Percentiles rank a stretch among this genome's conserved stretches.
Evolutionary conservation across 176 grass and related monocot genomes (phyloP).

Genomic region (Calamus simplicifolius): DNA sequence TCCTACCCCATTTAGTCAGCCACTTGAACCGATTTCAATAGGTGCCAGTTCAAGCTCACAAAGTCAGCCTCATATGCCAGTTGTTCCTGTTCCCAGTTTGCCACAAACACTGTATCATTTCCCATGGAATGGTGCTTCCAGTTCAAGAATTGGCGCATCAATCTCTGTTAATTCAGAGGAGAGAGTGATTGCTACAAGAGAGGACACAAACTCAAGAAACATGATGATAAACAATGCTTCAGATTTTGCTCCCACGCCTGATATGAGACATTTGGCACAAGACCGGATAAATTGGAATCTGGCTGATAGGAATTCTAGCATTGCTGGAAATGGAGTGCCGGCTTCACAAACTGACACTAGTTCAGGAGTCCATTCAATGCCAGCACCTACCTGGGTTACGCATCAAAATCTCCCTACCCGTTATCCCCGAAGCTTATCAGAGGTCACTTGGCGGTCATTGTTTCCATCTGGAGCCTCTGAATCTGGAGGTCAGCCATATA

Average conservation of each 20-base stretch:
- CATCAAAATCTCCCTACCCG: conserved; percentile 34
- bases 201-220: conserved; percentile 29
- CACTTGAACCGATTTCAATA: conserved; percentile 9
- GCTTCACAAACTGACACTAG: conserved; percentile 28
- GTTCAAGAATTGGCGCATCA: conserved; percentile 27
- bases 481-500: conserved; percentile 6
- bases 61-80: conserved; percentile 33
- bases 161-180: conserved; percentile 15
- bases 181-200: conserved; percentile 24
- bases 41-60: conserved; percentile 28
- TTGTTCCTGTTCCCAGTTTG: conserved; percentile 28
- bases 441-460: conserved; percentile 9
- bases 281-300: conserved; percentile 37
- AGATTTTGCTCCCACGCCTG: conserved; percentile 27
- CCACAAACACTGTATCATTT: conserved; percentile 38
- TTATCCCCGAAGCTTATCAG: conserved; percentile 37
- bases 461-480: not conserved
- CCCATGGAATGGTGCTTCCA: conserved; percentile 35
- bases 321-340: conserved; percentile 36
- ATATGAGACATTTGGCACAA: conserved; percentile 39
- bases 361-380: conserved; percentile 30
- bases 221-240: conserved; percentile 19
- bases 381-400: conserved; percentile 21
- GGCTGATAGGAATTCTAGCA: conserved; percentile 20
- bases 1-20: too few relatives aligned